A percentile compares a stretch with the other conserved stretches of the same genome.
These are phyloP conservation scores for Theobroma cacao DNA, from an alignment of 345 rosid species.

Conservation along the genomic window DNA sequence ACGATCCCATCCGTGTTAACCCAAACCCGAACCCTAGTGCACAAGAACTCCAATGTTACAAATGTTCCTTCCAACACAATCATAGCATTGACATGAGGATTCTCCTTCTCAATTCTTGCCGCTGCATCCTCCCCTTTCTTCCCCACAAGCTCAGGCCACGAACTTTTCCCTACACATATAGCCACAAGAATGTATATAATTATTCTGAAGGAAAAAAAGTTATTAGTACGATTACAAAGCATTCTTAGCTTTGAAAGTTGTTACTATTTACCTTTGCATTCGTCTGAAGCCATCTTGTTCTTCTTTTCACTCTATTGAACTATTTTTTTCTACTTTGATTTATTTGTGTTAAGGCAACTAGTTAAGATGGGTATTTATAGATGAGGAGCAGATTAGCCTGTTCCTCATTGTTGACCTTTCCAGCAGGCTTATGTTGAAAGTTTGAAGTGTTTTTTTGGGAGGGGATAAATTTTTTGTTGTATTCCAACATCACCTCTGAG, in stretches of 20 bases:
- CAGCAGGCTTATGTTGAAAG: no score
- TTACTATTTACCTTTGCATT: background rate
- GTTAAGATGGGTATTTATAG: no score
- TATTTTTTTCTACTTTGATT: no score
- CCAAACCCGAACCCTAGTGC: slow-evolving; percentile 21
- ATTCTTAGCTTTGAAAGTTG: no score
- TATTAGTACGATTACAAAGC: background rate
- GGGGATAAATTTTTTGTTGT: no score
- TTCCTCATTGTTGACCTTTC: no score
- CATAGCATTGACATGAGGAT: slow-evolving; percentile 7
- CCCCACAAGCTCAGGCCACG: slow-evolving; percentile 24
- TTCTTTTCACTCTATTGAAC: no score
- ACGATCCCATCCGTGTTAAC: slow-evolving; percentile 5
- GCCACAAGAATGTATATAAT: no score
- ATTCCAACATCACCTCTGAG: no score
- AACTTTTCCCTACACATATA: slow-evolving; percentile 12
- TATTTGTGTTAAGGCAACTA: no score
- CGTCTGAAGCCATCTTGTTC: background rate
- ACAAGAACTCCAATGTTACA: background rate
- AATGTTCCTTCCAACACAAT: slow-evolving; percentile 9
- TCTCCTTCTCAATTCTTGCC: slow-evolving; percentile 16
- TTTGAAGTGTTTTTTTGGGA: no score
- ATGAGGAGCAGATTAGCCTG: no score
- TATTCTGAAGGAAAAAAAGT: background rate
- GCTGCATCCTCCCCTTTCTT: slow-evolving; percentile 1